Evolutionary conservation across 2,329 filamentous ascomycete genomes (phyloP).

Genomic region (Trichoderma arundinaceum): DNA sequence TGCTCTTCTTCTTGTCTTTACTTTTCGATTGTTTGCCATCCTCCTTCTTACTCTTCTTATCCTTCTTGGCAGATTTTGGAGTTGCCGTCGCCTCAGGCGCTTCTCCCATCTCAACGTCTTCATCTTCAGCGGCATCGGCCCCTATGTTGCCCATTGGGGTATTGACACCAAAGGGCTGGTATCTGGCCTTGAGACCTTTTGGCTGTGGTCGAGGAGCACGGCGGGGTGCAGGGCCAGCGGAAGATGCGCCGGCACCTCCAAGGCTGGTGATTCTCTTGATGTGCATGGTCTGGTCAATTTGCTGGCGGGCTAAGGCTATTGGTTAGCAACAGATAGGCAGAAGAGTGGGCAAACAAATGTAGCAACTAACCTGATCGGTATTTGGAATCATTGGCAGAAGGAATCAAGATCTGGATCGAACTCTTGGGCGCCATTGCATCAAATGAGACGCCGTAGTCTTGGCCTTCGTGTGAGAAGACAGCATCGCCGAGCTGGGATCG

Average conservation of each 20-base stretch:
- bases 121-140: slow-evolving; percentile 50
- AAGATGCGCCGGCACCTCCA: slow-evolving; percentile 46
- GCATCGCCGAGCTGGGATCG: slow-evolving; percentile 58
- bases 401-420: slow-evolving; percentile 66
- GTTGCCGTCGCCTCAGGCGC: slow-evolving; percentile 40
- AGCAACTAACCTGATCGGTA: slow-evolving; percentile 60
- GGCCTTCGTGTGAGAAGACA: slow-evolving; percentile 66
- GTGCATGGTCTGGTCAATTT: slow-evolving; percentile 66
- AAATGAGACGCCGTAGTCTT: slow-evolving; percentile 65
- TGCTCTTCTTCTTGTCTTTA: slow-evolving; percentile 23
- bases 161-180: slow-evolving; percentile 66
- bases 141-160: slow-evolving; percentile 48
- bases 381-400: slow-evolving; percentile 58
- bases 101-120: slow-evolving; percentile 54
- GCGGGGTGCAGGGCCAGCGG: slow-evolving; percentile 52
- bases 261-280: slow-evolving; percentile 68
- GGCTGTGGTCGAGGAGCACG: slow-evolving; percentile 68
- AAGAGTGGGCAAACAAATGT: neutral
- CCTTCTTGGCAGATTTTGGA: slow-evolving; percentile 38
- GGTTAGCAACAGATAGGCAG: slow-evolving; percentile 22
- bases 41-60: slow-evolving; percentile 44
- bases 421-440: slow-evolving; percentile 57
- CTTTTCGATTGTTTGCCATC: slow-evolving; percentile 38
- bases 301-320: slow-evolving; percentile 41
- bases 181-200: slow-evolving; percentile 69